Conservation (phyloP, 805 yeast genomes). For the Candida corydali region DNA sequence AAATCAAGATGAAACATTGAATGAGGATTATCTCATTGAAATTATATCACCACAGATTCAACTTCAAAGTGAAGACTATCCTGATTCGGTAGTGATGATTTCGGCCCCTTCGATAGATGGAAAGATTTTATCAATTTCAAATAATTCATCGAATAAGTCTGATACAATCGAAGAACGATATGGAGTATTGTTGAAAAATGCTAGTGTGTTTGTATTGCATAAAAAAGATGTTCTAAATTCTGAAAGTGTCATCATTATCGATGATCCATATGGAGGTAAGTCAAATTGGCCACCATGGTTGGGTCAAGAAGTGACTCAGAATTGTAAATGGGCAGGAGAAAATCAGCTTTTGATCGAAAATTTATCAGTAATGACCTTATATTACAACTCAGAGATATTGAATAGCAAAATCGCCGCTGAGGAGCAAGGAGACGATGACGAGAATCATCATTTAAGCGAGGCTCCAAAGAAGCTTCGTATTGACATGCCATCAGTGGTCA, state of each 20-base stretch:
- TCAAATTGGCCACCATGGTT: constrained; percentile 87
- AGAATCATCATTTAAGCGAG: constrained; percentile 3
- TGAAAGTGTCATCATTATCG: constrained; percentile 19
- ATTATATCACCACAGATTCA: constrained; percentile 43
- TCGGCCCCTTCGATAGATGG: constrained; percentile 69
- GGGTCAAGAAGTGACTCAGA: constrained; percentile 59
- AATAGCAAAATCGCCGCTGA: constrained; percentile 13
- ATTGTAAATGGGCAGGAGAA: constrained; percentile 37
- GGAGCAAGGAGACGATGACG: constrained; percentile 6
- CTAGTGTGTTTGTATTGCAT: constrained; percentile 64
- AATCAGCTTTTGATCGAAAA: constrained; percentile 57
- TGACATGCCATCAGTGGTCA: constrained; percentile 65
- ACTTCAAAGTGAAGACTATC: constrained; percentile 32
- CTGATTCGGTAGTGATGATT: constrained; percentile 60
- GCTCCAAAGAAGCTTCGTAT: constrained; percentile 44
- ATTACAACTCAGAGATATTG: constrained; percentile 40
- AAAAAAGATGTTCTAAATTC: constrained; percentile 16
- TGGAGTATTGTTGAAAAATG: constrained; percentile 64
- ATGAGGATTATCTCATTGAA: constrained; percentile 39
- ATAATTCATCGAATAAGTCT: constrained; percentile 19
- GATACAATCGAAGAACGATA: constrained; percentile 55
- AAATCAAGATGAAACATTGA: constrained; percentile 17
- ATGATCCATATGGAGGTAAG: constrained; percentile 57
- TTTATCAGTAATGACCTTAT: constrained; percentile 58
- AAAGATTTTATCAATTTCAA: constrained; percentile 62